phyloP scores from a whole-genome alignment of 768 basidiomycete genomes.

The Grammothele lineata region DNA sequence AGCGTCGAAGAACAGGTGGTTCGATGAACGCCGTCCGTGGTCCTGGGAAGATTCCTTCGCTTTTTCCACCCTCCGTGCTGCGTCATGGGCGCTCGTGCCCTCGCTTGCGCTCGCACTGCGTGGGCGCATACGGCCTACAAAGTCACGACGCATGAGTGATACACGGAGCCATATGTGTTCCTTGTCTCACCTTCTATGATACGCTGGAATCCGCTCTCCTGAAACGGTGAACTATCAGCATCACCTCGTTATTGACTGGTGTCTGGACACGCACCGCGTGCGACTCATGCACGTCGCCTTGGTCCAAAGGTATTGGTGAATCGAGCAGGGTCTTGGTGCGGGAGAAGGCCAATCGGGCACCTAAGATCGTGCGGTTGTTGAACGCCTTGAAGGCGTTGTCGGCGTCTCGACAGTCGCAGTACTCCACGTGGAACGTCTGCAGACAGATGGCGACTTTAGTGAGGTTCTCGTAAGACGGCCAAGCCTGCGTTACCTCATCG shows the following conservation, averaged over 20 bases:
- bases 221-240: too few species aligned
- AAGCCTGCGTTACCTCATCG: constrained; percentile 13
- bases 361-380: constrained; percentile 45
- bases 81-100: constrained; percentile 19
- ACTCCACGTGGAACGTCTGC: constrained; percentile 57
- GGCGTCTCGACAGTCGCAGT: constrained; percentile 61
- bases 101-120: constrained; percentile 28
- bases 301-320: too few species aligned
- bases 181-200: constrained; percentile 9
- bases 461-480: background rate
- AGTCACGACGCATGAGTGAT: background rate
- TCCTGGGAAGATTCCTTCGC: constrained; percentile 21
- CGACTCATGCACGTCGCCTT: too few species aligned
- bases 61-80: constrained; percentile 8
- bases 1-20: constrained; percentile 37
- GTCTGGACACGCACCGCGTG: too few species aligned
- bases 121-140: constrained; percentile 22
- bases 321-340: too few species aligned
- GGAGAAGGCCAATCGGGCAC: constrained; percentile 32
- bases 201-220: constrained; percentile 7
- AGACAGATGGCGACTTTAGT: constrained; percentile 2
- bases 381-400: constrained; percentile 47
- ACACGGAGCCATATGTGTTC: background rate
- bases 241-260: too few species aligned
- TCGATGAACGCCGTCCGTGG: constrained; percentile 31